Percentiles rank a stretch among this genome's conserved stretches.
phyloP scores from a whole-genome alignment of 345 rosid genomes.

The Pugionium cornutum region DNA sequence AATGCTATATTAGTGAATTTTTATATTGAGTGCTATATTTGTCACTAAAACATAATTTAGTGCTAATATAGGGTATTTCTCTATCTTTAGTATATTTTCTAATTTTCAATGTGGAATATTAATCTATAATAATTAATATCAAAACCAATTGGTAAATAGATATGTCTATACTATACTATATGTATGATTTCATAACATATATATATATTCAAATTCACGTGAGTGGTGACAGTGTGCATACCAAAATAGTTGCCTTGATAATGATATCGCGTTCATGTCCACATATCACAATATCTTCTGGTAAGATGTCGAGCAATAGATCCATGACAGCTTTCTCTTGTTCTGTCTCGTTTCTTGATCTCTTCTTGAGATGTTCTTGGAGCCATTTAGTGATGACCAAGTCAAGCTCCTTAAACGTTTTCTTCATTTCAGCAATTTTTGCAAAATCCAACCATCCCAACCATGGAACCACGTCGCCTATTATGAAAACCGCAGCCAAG shows the following conservation, averaged over 20 bases:
- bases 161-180: too few relatives aligned
- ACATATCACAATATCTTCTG: conserved; percentile 42
- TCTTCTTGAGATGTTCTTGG: conserved; percentile 50
- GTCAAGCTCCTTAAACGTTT: conserved; percentile 51
- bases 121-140: too few relatives aligned
- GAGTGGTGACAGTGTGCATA: conserved; percentile 27
- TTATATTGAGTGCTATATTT: too few relatives aligned
- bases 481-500: conserved; percentile 42
- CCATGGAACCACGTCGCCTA: conserved; percentile 60
- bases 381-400: conserved; percentile 51
- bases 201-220: neutral
- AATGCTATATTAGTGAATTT: too few relatives aligned
- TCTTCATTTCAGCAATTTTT: conserved; percentile 54
- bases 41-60: too few relatives aligned
- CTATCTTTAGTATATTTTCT: too few relatives aligned
- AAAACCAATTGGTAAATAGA: too few relatives aligned
- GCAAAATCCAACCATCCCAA: conserved; percentile 57
- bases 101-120: too few relatives aligned
- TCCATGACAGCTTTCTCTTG: conserved; percentile 56
- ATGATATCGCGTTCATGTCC: conserved; percentile 50
- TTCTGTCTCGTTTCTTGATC: conserved; percentile 10
- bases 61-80: too few relatives aligned
- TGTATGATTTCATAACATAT: too few relatives aligned
- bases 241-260: conserved; percentile 64
- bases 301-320: conserved; percentile 46